Evolutionary conservation across 139 green algal genomes (phyloP), one percentile per base, ranked within the genome.

Genomic region (Picochlorum sp.): DNA sequence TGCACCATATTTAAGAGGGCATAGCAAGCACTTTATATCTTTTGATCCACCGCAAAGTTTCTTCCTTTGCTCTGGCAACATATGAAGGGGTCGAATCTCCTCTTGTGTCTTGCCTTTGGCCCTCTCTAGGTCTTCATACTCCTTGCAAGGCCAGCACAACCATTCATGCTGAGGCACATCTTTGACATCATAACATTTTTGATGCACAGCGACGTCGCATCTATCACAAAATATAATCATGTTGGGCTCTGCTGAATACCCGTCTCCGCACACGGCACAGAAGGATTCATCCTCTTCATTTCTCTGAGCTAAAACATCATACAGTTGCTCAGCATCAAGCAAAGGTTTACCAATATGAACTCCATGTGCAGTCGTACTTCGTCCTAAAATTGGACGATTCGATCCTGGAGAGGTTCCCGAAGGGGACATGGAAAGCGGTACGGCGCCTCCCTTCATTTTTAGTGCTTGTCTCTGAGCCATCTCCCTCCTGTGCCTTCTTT

Each of bases 171-270:
- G 58, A 6, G 83, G 82, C 24, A 90, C 76, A 52, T 70, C 61
- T 14, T 31, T n/a, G 7, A 94, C 59, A 26, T 74, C 75, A 68
- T 93, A 93, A 76, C 86, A 95, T 13, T 51, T 35, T 75, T 95
- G 89, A 75, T 96, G 89, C 61, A 96, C 89, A 0, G 81, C 77
- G 30, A 96, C 52, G 56, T 95, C 86, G 64, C 89, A 96, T 43
- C 85, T 83, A 68, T 95, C 88, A 64, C 89, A 96, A 55, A 91
- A 93, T 28, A 96, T 64, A 33, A 95, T 96, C 40, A 84, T 43
- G 57, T 95, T 96, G 53, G 80, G 78, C 7, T 76, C 54, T 40
- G n/a, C 74, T 24, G 67, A 86, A 20, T 72, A 30, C 31, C 87
- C 88, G 22, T 86, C 78, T n/a, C 72, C 79, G 65, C 89, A 96